These are phyloP conservation scores for Colletotrichum sp. DNA, from an alignment of 2,329 filamentous ascomycete species.

Conservation along the genomic window DNA sequence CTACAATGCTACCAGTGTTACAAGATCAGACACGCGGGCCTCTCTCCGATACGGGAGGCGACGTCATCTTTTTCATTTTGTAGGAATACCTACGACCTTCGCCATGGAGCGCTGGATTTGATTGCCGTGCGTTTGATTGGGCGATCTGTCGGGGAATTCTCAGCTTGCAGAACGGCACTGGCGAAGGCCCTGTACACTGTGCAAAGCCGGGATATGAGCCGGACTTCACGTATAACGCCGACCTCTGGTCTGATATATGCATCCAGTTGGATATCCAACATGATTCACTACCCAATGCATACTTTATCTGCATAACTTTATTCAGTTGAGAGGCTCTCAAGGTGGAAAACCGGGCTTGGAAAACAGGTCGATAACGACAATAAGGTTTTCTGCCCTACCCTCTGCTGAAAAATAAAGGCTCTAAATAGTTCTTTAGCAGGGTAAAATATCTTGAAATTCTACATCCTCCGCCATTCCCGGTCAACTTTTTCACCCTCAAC, in stretches of 20 bases:
- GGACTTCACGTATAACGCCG: too few relatives aligned
- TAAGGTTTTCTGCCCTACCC: background rate
- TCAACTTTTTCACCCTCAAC: too few relatives aligned
- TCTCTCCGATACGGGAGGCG: background rate
- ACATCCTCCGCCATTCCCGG: too few relatives aligned
- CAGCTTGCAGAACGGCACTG: background rate
- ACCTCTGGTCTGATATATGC: too few relatives aligned
- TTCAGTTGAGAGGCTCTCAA: background rate
- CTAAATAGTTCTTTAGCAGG: too few relatives aligned
- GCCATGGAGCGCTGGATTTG: rapidly evolving
- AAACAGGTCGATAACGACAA: background rate
- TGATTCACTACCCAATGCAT: background rate
- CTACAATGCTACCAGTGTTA: background rate
- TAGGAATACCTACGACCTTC: background rate
- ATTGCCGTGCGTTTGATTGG: background rate
- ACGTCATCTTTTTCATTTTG: background rate
- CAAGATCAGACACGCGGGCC: background rate
- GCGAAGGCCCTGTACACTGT: background rate
- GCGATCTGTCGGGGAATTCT: background rate
- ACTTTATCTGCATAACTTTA: background rate
- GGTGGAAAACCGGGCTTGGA: background rate
- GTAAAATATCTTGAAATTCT: background rate
- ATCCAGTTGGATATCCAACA: background rate
- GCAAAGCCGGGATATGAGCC: background rate
- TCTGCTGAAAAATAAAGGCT: background rate